phyloP scores from a whole-genome alignment of 768 basidiomycete species.

The Agaricus subrufescens region DNA sequence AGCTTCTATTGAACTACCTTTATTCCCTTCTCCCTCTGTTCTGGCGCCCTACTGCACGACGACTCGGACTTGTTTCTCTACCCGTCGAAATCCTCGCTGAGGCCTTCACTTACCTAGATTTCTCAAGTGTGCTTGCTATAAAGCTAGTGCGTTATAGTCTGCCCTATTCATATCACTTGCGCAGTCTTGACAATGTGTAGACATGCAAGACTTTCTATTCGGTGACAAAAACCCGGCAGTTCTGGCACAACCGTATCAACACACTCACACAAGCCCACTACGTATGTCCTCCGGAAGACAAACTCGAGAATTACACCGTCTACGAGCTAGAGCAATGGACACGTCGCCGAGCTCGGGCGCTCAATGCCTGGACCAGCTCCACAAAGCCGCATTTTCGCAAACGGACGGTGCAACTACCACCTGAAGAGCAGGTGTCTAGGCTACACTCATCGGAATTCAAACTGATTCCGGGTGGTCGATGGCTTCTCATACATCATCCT shows the following conservation, averaged over 20 bases:
- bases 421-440: background rate
- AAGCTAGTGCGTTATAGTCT: conserved; percentile 21
- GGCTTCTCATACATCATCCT: background rate
- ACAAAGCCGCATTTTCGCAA: background rate
- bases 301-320: background rate
- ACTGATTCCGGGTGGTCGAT: background rate
- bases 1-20: background rate
- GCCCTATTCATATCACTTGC: background rate
- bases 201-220: conserved; percentile 34
- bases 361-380: background rate
- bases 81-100: background rate
- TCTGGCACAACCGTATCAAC: background rate
- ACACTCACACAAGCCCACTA: background rate
- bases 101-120: background rate
- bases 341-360: background rate
- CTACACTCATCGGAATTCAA: background rate
- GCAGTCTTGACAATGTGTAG: conserved; percentile 44
- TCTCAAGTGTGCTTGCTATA: background rate
- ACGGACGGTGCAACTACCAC: background rate
- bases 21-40: background rate
- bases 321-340: background rate
- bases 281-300: background rate
- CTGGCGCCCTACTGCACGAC: background rate
- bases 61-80: background rate
- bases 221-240: background rate